These are phyloP conservation scores for Umbelopsis sp. DNA, from an alignment of 192 early-diverging fungal species.

Conservation along the genomic window DNA sequence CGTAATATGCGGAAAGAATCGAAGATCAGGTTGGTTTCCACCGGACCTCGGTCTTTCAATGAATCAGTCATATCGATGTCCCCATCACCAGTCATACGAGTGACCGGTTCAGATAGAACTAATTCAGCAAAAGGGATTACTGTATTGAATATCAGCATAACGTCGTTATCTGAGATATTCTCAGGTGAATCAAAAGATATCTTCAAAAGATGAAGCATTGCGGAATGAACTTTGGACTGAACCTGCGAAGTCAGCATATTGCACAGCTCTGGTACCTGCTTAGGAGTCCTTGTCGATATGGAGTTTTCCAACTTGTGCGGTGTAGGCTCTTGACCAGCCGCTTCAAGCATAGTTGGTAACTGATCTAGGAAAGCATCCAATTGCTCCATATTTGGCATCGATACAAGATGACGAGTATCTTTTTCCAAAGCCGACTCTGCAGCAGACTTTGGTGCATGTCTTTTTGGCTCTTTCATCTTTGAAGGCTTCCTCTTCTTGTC, in stretches of 20 bases:
- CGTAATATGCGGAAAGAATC: conserved; percentile 76
- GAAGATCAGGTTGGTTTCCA: conserved; percentile 22
- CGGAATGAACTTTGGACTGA: background rate
- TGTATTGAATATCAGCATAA: conserved; percentile 26
- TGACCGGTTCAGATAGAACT: background rate
- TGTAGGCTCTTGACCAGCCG: background rate
- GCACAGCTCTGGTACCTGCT: background rate
- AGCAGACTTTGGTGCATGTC: no score
- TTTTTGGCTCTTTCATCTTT: no score
- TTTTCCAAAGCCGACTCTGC: background rate
- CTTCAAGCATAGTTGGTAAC: background rate
- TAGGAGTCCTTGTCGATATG: background rate
- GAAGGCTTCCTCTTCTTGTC: no score
- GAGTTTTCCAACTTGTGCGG: background rate
- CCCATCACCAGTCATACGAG: background rate
- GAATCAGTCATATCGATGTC: no score
- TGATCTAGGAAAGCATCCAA: conserved; percentile 7
- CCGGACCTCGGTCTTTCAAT: no score
- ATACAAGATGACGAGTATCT: background rate
- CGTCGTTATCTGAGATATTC: conserved; percentile 49
- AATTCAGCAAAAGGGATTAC: background rate
- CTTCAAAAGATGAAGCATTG: conserved; percentile 1
- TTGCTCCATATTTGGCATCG: background rate
- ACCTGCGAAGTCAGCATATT: background rate
- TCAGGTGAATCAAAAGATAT: conserved; percentile 37